A percentile compares a stretch with the other conserved stretches of the same genome.
These are phyloP conservation scores for Coemansia sp. DNA, from an alignment of 192 early-diverging fungal species.

Conservation along the genomic window DNA sequence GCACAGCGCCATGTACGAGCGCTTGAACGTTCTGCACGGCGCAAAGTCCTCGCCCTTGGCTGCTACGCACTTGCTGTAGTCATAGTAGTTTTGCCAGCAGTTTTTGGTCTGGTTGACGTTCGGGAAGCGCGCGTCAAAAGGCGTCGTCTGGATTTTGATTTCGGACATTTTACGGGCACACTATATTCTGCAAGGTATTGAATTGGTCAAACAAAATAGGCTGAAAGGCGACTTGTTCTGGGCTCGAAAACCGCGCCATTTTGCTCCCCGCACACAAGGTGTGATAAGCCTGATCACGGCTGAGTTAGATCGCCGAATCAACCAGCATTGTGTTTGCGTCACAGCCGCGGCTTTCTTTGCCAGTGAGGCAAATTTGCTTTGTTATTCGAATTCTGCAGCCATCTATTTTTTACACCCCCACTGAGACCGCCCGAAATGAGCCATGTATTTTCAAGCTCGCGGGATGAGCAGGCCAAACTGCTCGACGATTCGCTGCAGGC, in stretches of 20 bases:
- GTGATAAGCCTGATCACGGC: constrained; percentile 8
- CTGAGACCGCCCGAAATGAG: constrained; percentile 21
- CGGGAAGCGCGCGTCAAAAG: constrained; percentile 77
- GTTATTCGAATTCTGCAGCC: background rate
- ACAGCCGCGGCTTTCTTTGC: background rate
- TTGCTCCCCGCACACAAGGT: constrained; percentile 1
- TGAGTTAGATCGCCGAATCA: constrained; percentile 4
- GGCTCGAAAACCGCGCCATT: background rate
- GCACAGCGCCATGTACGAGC: constrained; percentile 83
- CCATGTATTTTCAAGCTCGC: constrained; percentile 38
- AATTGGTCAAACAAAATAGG: background rate
- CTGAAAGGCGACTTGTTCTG: background rate
- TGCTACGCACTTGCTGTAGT: constrained; percentile 87
- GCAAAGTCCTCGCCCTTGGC: constrained; percentile 95
- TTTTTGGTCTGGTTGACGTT: constrained; percentile 99
- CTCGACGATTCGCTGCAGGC: constrained; percentile 89
- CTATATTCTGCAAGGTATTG: background rate
- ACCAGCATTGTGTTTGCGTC: background rate
- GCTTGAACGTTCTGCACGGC: constrained; percentile 89
- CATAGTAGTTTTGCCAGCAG: constrained; percentile 99
- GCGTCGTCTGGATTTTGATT: constrained; percentile 40
- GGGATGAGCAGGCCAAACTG: constrained; percentile 85
- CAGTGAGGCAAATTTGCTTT: no score
- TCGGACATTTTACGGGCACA: constrained; percentile 23
- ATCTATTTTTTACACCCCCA: background rate